Evolutionary conservation across 257 asterid genomes (phyloP), one percentile per base, ranked within the genome.

Genomic region (Solanum commersonii): DNA sequence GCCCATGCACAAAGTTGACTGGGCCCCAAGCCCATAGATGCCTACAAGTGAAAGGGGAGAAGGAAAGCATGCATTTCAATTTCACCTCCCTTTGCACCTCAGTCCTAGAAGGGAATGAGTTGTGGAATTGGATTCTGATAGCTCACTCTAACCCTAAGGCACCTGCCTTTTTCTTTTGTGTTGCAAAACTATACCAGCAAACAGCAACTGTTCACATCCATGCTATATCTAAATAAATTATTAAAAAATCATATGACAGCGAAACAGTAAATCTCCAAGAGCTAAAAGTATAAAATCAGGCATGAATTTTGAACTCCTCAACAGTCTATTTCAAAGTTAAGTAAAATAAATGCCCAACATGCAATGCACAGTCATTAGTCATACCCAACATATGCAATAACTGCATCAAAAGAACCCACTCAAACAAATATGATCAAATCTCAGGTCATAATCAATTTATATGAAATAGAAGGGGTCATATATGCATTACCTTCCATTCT

Each of bases 401-500:
- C 42, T 18, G 29, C 42, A 82, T 82, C 86, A 27, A 49, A 79
- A 82, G 70, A 49, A 82, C 70, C 42, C 44, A 82, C 70, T 46
- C 86, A 49, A 82, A 31, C 10, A 31, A 5, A 49, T 82, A 49
- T 82, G 70, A 82, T 52, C 86, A 82, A 82, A 82, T 82, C 70
- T 82, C 70, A 49, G 31, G 70, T 49, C 68, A 29, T 49, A 49
- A 29, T 49, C 85, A 82, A 31, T 82, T 60, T 29, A 82, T 49
- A 49, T 82, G 70, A 82, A 16, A 77, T 52, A 29, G 29, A 44
- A 82, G 22, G 40, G 70, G 60, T 81, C 68, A 81, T 16, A 29
- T 46, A 16, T 12, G 20, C 81, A 86, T 84, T 93, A 95, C 99
- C 99, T 97, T 97, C 99, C 99, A 97, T 89, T 97, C 99, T 92